These are phyloP conservation scores for Acmispon strigosus DNA, from an alignment of 306 rosid genomes.

Conservation along the genomic window DNA sequence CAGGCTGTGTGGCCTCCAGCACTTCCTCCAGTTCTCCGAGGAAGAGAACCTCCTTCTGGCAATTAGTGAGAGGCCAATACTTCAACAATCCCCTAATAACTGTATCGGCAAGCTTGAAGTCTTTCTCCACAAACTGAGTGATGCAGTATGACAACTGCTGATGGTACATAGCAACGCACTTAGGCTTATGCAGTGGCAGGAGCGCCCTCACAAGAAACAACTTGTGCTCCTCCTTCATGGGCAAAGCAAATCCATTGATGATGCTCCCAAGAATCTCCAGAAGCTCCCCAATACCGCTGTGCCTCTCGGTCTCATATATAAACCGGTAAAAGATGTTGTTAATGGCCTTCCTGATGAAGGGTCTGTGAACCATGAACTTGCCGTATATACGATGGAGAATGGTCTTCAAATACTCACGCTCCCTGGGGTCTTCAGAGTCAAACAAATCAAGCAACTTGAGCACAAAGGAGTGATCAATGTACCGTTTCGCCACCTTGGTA, in stretches of 20 bases:
- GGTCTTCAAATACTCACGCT: constrained; percentile 93
- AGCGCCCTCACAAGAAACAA: constrained; percentile 91
- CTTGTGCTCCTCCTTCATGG: constrained; percentile 99
- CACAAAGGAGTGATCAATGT: constrained; percentile 90
- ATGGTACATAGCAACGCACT: constrained; percentile 56
- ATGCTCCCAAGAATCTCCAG: constrained; percentile 97
- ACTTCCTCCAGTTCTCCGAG: constrained; percentile 98
- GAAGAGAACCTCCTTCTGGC: constrained; percentile 94
- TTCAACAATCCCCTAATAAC: constrained; percentile 86
- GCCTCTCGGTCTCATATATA: constrained; percentile 85
- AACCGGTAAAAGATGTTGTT: constrained; percentile 89
- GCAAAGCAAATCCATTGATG: constrained; percentile 92
- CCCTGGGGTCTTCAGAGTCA: constrained; percentile 85
- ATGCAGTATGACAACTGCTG: constrained; percentile 93
- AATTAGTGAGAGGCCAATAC: constrained; percentile 91
- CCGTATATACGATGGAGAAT: constrained; percentile 93
- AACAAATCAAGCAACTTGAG: constrained; percentile 80
- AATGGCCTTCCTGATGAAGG: constrained; percentile 87
- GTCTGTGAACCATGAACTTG: constrained; percentile 98
- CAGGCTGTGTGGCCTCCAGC: constrained; percentile 83
- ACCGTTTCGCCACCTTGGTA: constrained; percentile 83
- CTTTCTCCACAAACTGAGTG: constrained; percentile 95
- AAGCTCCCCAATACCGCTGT: constrained; percentile 87
- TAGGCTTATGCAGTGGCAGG: constrained; percentile 88
- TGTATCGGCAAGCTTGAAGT: constrained; percentile 88